Base-by-base conservation (phyloP, 192 early-diverging fungal genomes). In the Entomortierella parvispora region DNA sequence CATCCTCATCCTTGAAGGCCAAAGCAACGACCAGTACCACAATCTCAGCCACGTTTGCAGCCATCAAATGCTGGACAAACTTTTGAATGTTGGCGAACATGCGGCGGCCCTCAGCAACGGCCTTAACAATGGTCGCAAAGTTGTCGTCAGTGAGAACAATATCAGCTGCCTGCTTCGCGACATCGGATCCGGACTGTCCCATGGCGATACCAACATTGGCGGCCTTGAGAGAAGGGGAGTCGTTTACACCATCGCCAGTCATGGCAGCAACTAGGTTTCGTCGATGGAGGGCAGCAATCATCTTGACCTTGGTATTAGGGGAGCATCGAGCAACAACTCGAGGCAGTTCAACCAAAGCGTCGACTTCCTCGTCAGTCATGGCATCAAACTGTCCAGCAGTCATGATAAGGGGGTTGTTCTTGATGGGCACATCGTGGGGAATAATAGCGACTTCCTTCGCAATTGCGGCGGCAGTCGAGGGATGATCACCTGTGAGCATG, bases 291-390 rank as follows among this genome's bases (percentile, higher is more conserved):
- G 95, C 94, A 63, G 90, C 87, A 59, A 98, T 95, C 85, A 98
- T 96, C 82, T 98, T 98, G 66, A 97, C 89, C 78, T 98, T 98
- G 68, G 95, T 97, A 70, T 98, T 95, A 17, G 96, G 96, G 55
- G 62, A 65, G 83, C 95, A 95, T 51, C 96, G 91, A 1, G 96
- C 96, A 88, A 98, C 93, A 29, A 98, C 95, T 7, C 90, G 84
- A 17, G 95, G 95, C 43, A 98, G 90, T 26, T 94, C 89, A 1
- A 75, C 79, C 31, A 96, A 80, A 20, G 85, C 82, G 18, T 94
- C 92, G 40, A 99, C 85, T 15, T 93, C 81, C 12, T 93, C 91
- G 52, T 96, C 94, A 0, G 92, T 86, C 62, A 97, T 65, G 40
- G 90, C 62, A 79, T 99, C 97, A 51, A 99, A 90, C 68, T 96